Evolutionary conservation across 2,329 filamentous ascomycete species (phyloP).

Genomic region (Cladosporium sp.): DNA sequence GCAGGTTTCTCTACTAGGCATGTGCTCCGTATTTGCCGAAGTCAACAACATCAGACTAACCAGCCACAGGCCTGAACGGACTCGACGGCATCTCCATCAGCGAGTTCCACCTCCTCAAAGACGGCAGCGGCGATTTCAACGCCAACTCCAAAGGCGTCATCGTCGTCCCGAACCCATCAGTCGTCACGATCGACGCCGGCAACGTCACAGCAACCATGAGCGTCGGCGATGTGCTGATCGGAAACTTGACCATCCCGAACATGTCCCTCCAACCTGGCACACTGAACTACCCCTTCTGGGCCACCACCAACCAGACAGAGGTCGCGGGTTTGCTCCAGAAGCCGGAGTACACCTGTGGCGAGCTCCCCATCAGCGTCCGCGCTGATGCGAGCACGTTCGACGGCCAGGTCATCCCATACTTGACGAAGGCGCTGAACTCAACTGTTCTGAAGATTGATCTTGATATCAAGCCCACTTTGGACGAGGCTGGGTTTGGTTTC

Average conservation of each 20-base stretch:
- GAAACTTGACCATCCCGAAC: conserved; percentile 55
- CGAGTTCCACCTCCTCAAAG: conserved; percentile 40
- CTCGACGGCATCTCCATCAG: conserved; percentile 54
- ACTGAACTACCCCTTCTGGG: conserved; percentile 54
- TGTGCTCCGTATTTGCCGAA: neutral
- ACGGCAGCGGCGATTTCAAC: conserved; percentile 31
- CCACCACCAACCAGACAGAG: conserved; percentile 48
- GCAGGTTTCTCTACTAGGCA: conserved; percentile 42
- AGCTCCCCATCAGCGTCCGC: conserved; percentile 39
- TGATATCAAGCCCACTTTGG: neutral
- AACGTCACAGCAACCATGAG: conserved; percentile 60
- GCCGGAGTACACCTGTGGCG: conserved; percentile 50
- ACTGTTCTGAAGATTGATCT: neutral
- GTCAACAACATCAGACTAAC: neutral
- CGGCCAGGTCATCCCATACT: conserved; percentile 9
- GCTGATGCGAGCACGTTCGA: conserved; percentile 1
- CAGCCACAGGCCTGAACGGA: conserved; percentile 50
- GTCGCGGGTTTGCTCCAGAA: conserved; percentile 40
- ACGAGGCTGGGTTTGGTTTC: neutral
- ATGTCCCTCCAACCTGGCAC: conserved; percentile 55
- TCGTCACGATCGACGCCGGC: conserved; percentile 63
- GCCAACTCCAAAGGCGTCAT: conserved; percentile 60
- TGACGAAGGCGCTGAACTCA: conserved; percentile 10
- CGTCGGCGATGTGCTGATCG: conserved; percentile 50
- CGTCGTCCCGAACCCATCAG: conserved; percentile 60